Evolutionary conservation across 2,329 filamentous ascomycete genomes (phyloP).

Genomic region (Aureobasidium sp.): DNA sequence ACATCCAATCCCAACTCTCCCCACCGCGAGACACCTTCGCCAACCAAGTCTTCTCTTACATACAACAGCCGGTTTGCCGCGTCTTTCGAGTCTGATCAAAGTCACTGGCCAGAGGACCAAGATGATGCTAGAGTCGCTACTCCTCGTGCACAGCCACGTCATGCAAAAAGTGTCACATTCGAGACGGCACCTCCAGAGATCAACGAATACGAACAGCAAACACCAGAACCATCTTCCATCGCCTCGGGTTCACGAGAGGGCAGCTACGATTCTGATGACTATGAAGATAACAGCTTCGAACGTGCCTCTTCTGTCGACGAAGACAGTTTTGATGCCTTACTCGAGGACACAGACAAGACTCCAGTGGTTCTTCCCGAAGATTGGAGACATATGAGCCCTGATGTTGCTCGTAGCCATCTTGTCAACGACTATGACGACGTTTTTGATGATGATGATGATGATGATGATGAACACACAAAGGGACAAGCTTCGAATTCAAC

Average conservation of each 20-base stretch:
- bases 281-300: slow-evolving; percentile 58
- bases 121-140: slow-evolving; percentile 52
- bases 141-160: slow-evolving; percentile 64
- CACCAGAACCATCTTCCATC: slow-evolving; percentile 87
- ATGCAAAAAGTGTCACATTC: slow-evolving; percentile 96
- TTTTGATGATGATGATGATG: slow-evolving; percentile 45
- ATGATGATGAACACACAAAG: background rate
- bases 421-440: slow-evolving; percentile 54
- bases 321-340: slow-evolving; percentile 90
- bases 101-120: slow-evolving; percentile 53
- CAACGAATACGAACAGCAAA: slow-evolving; percentile 97
- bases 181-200: slow-evolving; percentile 87
- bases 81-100: slow-evolving; percentile 62
- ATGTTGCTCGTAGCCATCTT: slow-evolving; percentile 48
- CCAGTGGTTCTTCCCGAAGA: slow-evolving; percentile 96
- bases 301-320: slow-evolving; percentile 48
- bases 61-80: slow-evolving; percentile 50
- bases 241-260: slow-evolving; percentile 85
- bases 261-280: slow-evolving; percentile 76
- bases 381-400: slow-evolving; percentile 74
- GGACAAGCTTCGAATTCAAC: slow-evolving; percentile 50
- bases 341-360: slow-evolving; percentile 94
- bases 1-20: slow-evolving; percentile 30
- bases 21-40: slow-evolving; percentile 67
- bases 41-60: slow-evolving; percentile 82